phyloP scores from a whole-genome alignment of 2,329 filamentous ascomycete species.

The Ophiostoma sp. region DNA sequence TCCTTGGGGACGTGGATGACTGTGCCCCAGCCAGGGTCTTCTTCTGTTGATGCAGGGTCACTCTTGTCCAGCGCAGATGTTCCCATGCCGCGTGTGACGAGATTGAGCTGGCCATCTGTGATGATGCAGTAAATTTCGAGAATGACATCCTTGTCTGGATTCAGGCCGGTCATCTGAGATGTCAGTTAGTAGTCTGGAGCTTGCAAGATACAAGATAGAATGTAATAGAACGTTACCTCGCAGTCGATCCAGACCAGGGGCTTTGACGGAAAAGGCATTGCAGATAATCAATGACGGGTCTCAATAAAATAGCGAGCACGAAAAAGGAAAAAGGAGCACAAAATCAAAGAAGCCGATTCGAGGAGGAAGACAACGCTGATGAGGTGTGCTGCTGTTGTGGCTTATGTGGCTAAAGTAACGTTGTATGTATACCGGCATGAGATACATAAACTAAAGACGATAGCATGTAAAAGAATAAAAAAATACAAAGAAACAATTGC shows the following conservation, averaged over 20 bases:
- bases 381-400: background rate
- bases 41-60: slow-evolving; percentile 53
- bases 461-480: background rate
- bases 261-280: slow-evolving; percentile 19
- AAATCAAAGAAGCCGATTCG: background rate
- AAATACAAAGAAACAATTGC: background rate
- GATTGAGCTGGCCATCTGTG: slow-evolving; percentile 66
- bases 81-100: slow-evolving; percentile 5
- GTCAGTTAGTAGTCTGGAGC: background rate
- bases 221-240: slow-evolving; percentile 21
- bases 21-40: slow-evolving; percentile 71
- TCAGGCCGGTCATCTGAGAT: slow-evolving; percentile 82
- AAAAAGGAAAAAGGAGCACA: too few species aligned
- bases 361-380: background rate
- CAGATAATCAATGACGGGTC: background rate
- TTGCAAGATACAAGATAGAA: too few species aligned
- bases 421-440: slow-evolving; percentile 10
- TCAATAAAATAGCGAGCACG: background rate
- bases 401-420: slow-evolving; percentile 6
- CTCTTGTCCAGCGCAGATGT: background rate
- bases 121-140: slow-evolving; percentile 90
- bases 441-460: background rate
- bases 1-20: slow-evolving; percentile 68
- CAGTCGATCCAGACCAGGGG: slow-evolving; percentile 28
- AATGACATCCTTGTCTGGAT: slow-evolving; percentile 74